phyloP scores from a whole-genome alignment of 75 land plant genomes.

The Sequoia sempervirens region DNA sequence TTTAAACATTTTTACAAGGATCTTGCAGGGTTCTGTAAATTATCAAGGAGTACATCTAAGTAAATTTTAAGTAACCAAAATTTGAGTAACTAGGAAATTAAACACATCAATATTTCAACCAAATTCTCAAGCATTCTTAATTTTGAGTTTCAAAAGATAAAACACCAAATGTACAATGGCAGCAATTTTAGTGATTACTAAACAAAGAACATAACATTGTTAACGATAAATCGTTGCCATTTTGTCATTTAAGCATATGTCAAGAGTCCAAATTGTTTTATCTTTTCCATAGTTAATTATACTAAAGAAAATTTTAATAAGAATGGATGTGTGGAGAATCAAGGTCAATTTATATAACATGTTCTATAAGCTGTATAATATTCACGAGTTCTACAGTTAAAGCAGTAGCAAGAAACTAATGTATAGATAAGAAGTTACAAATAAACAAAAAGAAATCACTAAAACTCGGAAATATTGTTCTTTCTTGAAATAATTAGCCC shows the following conservation, averaged over 20 bases:
- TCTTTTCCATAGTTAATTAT: background rate
- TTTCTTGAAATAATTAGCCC: background rate
- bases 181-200: background rate
- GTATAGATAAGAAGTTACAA: background rate
- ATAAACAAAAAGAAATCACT: background rate
- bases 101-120: background rate
- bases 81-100: background rate
- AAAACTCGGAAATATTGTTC: background rate
- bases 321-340: background rate
- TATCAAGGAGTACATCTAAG: background rate
- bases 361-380: background rate
- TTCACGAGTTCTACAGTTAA: background rate
- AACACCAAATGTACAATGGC: background rate
- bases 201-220: background rate
- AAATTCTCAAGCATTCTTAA: background rate
- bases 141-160: background rate
- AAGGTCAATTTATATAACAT: background rate
- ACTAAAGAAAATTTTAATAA: background rate
- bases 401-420: background rate
- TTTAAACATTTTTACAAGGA: background rate
- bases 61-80: background rate
- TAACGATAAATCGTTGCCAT: background rate
- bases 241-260: background rate
- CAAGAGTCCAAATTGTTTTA: background rate
- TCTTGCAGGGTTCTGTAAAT: background rate